Percentiles rank a stretch among this genome's conserved stretches.
These are phyloP conservation scores for Sclerotinia borealis DNA, from an alignment of 2,329 filamentous ascomycete species.

Conservation along the genomic window DNA sequence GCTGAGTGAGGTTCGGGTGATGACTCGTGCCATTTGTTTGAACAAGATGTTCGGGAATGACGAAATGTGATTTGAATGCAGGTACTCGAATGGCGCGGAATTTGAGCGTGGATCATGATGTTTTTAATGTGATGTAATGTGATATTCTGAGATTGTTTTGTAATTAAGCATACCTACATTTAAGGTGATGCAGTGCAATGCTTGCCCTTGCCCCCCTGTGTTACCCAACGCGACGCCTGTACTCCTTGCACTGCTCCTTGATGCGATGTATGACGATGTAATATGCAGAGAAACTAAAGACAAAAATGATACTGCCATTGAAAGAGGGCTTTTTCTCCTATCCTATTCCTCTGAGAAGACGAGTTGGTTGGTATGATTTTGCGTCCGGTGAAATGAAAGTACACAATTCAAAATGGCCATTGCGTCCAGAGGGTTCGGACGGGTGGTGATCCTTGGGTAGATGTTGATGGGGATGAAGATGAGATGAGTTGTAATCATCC, in stretches of 20 bases:
- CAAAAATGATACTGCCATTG: background rate
- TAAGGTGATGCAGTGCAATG: background rate
- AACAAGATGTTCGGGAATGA: too few relatives aligned
- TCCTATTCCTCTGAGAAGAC: background rate
- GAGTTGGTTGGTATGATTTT: background rate
- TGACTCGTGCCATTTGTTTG: too few relatives aligned
- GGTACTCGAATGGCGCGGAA: too few relatives aligned
- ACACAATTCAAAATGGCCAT: background rate
- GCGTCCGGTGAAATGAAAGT: background rate
- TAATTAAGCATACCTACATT: slow-evolving; percentile 4
- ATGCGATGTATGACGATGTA: background rate
- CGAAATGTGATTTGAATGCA: too few relatives aligned
- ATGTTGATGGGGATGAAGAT: background rate
- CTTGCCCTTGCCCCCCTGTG: background rate
- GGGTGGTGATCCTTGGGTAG: background rate
- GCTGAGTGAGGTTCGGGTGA: background rate
- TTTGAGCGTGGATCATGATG: background rate
- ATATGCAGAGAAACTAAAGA: background rate
- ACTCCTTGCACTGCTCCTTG: slow-evolving; percentile 5
- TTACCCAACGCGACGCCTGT: background rate
- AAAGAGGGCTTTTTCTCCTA: background rate
- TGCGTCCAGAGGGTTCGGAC: background rate
- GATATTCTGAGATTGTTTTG: slow-evolving; percentile 4
- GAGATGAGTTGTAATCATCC: slow-evolving; percentile 17
- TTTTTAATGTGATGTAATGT: background rate